These are phyloP conservation scores for Paramecium octaurelia DNA, from an alignment of 73 alveolate genomes.

Conservation along the genomic window DNA sequence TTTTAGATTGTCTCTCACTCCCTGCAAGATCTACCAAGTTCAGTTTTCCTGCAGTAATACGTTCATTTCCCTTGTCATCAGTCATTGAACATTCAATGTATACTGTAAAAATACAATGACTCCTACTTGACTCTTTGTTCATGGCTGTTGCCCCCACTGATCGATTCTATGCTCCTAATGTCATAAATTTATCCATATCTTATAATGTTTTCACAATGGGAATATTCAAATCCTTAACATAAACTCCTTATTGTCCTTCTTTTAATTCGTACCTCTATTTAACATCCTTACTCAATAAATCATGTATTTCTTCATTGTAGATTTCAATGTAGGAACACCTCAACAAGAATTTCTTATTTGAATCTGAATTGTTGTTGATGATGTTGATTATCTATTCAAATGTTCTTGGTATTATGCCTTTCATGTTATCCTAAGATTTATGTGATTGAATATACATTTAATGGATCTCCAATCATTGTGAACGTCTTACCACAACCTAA, in stretches of 20 bases:
- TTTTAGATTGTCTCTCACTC: slow-evolving; percentile 90
- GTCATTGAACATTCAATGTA: slow-evolving; percentile 84
- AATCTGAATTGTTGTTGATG: slow-evolving; percentile 77
- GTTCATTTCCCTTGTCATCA: slow-evolving; percentile 84
- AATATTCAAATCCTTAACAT: slow-evolving; percentile 81
- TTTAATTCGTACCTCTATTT: slow-evolving; percentile 76
- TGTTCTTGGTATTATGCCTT: slow-evolving; percentile 93
- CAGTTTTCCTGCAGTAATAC: slow-evolving; percentile 81
- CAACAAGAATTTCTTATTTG: slow-evolving; percentile 83
- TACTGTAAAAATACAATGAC: slow-evolving; percentile 93
- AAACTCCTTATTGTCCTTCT: slow-evolving; percentile 91
- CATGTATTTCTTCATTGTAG: slow-evolving; percentile 96
- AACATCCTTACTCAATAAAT: slow-evolving; percentile 76
- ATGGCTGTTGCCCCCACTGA: slow-evolving; percentile 90
- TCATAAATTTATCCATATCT: slow-evolving; percentile 86
- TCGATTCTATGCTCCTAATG: slow-evolving; percentile 84
- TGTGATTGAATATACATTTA: neutral
- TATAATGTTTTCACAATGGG: slow-evolving; percentile 78
- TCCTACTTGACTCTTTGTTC: slow-evolving; percentile 92
- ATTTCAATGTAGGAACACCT: slow-evolving; percentile 94
- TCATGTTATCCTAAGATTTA: slow-evolving; percentile 12
- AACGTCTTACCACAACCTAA: slow-evolving; percentile 89
- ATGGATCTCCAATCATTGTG: slow-evolving; percentile 89
- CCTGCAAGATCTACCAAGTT: slow-evolving; percentile 98
- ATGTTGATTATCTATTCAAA: slow-evolving; percentile 82